Percentiles rank a stretch among this genome's conserved stretches.
Conservation (phyloP, 2,329 filamentous ascomycete genomes). For the Hypoxylon sp. region DNA sequence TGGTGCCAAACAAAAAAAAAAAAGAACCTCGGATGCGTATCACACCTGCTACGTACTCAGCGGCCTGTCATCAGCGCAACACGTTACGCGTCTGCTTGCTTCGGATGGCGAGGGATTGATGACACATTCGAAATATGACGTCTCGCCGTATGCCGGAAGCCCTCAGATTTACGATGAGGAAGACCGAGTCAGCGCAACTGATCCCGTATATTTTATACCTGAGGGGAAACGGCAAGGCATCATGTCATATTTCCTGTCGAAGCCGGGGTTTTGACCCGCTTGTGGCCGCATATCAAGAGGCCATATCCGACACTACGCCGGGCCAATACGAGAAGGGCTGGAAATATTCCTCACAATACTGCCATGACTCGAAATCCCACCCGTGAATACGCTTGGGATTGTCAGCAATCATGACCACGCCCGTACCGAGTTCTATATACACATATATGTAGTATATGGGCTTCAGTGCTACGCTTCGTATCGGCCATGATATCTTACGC, state of each 20-base stretch:
- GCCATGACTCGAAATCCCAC: conserved; percentile 26
- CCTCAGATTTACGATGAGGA: conserved; percentile 72
- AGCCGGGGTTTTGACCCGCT: conserved; percentile 61
- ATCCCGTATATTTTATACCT: conserved; percentile 88
- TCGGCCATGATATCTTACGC: conserved; percentile 31
- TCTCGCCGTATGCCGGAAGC: conserved; percentile 59
- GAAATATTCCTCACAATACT: conserved; percentile 35
- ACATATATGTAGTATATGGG: conserved; percentile 28
- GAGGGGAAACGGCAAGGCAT: conserved; percentile 71
- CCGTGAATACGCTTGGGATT: conserved; percentile 3
- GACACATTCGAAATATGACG: conserved; percentile 49
- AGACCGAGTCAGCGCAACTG: conserved; percentile 74
- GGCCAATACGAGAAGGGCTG: conserved; percentile 43
- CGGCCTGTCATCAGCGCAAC: conserved; percentile 83
- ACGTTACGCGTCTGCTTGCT: conserved; percentile 57
- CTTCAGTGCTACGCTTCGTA: conserved; percentile 27
- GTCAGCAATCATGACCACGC: conserved; percentile 30
- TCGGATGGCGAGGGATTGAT: conserved; percentile 53
- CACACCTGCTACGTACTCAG: conserved; percentile 92
- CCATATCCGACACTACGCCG: conserved; percentile 43
- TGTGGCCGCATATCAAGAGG: conserved; percentile 46
- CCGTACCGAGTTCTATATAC: conserved; percentile 34
- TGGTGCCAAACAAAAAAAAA: no score
- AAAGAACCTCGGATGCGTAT: conserved; percentile 81
- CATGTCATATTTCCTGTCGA: conserved; percentile 69